phyloP scores from a whole-genome alignment of 768 basidiomycete genomes.

The Lentinula detonsa region DNA sequence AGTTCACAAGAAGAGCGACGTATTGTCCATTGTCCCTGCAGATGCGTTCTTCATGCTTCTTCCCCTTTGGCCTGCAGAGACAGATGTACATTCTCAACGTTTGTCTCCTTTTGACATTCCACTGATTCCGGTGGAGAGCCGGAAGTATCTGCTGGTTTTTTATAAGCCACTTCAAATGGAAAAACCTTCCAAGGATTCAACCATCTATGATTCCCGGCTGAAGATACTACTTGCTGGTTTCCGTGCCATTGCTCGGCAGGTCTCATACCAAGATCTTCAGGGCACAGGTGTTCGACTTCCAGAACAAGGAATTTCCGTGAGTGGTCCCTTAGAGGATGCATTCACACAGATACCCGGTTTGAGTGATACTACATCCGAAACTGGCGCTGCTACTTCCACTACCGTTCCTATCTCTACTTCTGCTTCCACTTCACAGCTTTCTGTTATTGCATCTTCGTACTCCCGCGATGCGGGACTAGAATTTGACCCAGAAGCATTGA shows the following conservation, averaged over 20 bases:
- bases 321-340: constrained; percentile 27
- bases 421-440: constrained; percentile 9
- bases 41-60: constrained; percentile 5
- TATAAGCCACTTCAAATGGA: not conserved
- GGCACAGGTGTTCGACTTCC: constrained; percentile 44
- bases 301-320: constrained; percentile 36
- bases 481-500: constrained; percentile 49
- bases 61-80: constrained; percentile 7
- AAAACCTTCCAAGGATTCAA: not conserved
- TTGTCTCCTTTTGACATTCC: not conserved
- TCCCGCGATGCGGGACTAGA: constrained; percentile 41
- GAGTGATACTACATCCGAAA: not conserved
- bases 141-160: not conserved
- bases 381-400: not conserved
- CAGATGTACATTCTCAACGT: constrained; percentile 2
- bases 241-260: constrained; percentile 43
- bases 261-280: constrained; percentile 43
- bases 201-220: not conserved
- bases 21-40: not conserved
- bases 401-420: not conserved
- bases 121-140: not conserved
- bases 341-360: constrained; percentile 14
- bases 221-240: constrained; percentile 37
- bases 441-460: constrained; percentile 33
- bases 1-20: constrained; percentile 1